These are phyloP conservation scores for Thermomucor indicae-seudaticae DNA, from an alignment of 371 early-diverging fungal genomes.

Conservation along the genomic window DNA sequence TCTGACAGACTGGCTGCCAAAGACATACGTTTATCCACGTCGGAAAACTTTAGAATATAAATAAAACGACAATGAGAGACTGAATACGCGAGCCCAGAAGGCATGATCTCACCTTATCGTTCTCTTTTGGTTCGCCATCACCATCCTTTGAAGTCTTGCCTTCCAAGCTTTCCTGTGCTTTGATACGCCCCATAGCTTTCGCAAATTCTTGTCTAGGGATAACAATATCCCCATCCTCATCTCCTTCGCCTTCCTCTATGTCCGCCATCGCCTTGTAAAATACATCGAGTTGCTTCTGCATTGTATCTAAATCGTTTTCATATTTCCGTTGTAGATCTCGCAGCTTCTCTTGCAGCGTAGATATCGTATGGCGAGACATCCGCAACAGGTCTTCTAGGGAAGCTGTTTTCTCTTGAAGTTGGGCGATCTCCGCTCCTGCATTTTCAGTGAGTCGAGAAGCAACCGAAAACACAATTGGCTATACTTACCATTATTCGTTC, in stretches of 20 bases:
- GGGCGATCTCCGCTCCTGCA: constrained; percentile 12
- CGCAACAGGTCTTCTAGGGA: constrained; percentile 77
- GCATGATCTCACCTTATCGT: too few species aligned
- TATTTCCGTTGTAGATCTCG: constrained; percentile 64
- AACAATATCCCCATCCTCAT: constrained; percentile 24
- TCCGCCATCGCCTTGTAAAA: constrained; percentile 61
- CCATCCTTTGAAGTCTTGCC: constrained; percentile 12
- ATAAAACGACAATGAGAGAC: background rate
- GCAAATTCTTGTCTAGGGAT: constrained; percentile 28
- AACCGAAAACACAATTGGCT: background rate
- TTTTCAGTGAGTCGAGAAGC: background rate
- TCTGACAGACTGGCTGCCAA: constrained; percentile 40
- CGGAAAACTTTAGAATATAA: background rate
- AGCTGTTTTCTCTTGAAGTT: constrained; percentile 67
- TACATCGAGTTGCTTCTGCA: constrained; percentile 71
- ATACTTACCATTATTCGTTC: constrained; percentile 5
- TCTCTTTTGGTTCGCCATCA: background rate
- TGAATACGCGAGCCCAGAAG: too few species aligned
- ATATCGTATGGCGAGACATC: constrained; percentile 78
- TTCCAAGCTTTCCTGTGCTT: constrained; percentile 40
- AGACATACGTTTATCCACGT: constrained; percentile 30
- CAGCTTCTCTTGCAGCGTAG: constrained; percentile 70
- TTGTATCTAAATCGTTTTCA: constrained; percentile 59
- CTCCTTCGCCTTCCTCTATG: constrained; percentile 33
- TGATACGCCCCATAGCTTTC: constrained; percentile 32